Base-by-base conservation (phyloP, 73 alveolate species). In the Symbiodinium pilosum region DNA sequence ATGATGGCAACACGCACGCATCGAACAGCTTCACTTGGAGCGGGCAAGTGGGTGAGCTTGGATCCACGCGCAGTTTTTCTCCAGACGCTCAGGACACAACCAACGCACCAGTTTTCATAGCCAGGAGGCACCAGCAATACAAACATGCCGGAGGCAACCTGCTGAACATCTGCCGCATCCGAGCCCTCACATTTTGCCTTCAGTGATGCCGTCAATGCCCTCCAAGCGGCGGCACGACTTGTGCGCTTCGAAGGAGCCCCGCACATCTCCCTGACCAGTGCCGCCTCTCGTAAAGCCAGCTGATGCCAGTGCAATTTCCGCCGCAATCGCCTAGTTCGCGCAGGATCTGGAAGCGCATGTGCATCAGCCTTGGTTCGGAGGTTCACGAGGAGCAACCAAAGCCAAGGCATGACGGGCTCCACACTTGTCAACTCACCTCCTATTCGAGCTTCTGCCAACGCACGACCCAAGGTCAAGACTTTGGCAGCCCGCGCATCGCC, bases 61-160 rank as follows among this genome's bases (percentile, higher is more conserved):
- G 36, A 2, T 2, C 87, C 87, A 83, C 32, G n/a, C 36, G 87
- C 56, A 34, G 87, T 81, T 18, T 34, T 4, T 9, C 87, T 2
- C 87, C 87, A 81, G 4, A 81, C 59, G 38, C 56, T 81, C 56
- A 81, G 54, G 56, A 81, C 87, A 18, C 32, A 36, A 4, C 87
- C 87, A n/a, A 81, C 38, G 56, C 26, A 36, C 87, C 87, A 81
- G 3, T 8, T 9, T 3, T 34, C 56, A 54, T 36, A 18, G 11
- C 59, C 59, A 34, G 43, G 40, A 16, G 87, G 87, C 16, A 44
- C 54, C 26, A 20, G 43, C 32, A 81, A 34, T 36, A 81, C 87
- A 26, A 81, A 34, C 87, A 81, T 81, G 14, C 87, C 87, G 8
- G 59, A 18, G 32, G 86, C 24, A 75, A 75, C 21, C 30, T 32